These are phyloP conservation scores for Colletotrichum sp. DNA, from an alignment of 2,329 filamentous ascomycete genomes.

Conservation along the genomic window DNA sequence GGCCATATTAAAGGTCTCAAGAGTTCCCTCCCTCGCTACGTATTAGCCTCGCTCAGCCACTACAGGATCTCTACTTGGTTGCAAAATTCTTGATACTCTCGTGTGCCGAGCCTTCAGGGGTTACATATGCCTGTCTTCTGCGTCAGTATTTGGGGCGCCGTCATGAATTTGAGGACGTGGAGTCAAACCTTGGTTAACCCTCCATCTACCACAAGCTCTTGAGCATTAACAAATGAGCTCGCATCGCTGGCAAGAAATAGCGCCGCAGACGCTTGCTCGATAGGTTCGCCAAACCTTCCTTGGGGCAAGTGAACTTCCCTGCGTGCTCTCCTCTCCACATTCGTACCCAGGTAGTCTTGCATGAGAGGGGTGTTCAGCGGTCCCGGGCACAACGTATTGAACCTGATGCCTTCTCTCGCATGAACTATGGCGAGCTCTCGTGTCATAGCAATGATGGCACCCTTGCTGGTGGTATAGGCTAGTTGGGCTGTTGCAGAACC, in stretches of 20 bases:
- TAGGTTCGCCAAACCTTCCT: conserved; percentile 77
- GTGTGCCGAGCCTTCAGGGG: conserved; percentile 22
- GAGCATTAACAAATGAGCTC: conserved; percentile 75
- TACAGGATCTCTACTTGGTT: not conserved
- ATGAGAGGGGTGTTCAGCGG: conserved; percentile 77
- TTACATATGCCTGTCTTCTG: conserved; percentile 27
- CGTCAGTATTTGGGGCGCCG: not conserved
- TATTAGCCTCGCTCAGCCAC: not conserved
- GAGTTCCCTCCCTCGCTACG: rapidly evolving
- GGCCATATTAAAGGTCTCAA: not conserved
- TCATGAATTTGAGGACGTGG: too few relatives aligned
- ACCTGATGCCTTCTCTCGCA: conserved; percentile 74
- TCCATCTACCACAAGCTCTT: conserved; percentile 75
- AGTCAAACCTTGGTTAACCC: conserved; percentile 66
- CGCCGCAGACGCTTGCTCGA: conserved; percentile 78
- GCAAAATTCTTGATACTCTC: not conserved
- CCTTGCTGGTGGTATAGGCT: conserved; percentile 79
- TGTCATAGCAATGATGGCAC: conserved; percentile 76
- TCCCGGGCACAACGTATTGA: conserved; percentile 77
- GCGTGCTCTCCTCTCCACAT: conserved; percentile 70
- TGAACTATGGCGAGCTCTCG: conserved; percentile 77
- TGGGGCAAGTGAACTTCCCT: conserved; percentile 79
- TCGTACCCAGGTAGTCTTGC: conserved; percentile 79
- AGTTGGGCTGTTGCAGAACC: conserved; percentile 75
- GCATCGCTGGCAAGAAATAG: conserved; percentile 78